Evolutionary conservation across 495 filamentous ascomycete species (phyloP), one percentile per base, ranked within the genome.

Genomic region (Penicillium canariense): DNA sequence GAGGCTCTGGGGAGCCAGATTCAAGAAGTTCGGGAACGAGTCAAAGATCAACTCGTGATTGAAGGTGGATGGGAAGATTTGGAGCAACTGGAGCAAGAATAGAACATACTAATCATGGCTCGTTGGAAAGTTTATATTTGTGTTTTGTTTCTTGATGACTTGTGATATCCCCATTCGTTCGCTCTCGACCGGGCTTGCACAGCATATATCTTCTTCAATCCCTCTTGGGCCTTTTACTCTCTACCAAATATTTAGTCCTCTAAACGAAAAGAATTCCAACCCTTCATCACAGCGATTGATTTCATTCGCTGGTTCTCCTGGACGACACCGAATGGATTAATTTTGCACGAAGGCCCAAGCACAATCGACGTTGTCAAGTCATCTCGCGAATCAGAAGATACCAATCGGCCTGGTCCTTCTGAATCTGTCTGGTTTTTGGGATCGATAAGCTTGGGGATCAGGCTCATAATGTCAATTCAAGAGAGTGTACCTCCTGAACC

Each of bases 51-150:
- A 68, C 71, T 92, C 60, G 56, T 86, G 40, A 79, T 78, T 56
- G 81, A 84, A 14, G 86, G 86, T 31, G 88, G 86, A 2, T 92
- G 88, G 88, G 87, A 90, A 50, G 87, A 89, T 38, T 57, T 77
- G 51, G 77, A 82, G 60, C 69, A 68, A 51, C 50, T 78, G 66
- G 74, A 77, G 54, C 62, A 76, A 61, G 59, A 62, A 40, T 67
- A 53, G 45, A 48, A 52, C 58, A 44, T 11, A 42, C 45, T 14
- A 23, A 28, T 8, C 30, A 32, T 20, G 44, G 46, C 23, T n/a
- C 11, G n/a, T 49, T 58, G 44, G 20, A 23, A 15, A 31, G 12
- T 27, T 48, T 47, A 8, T 47, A 27, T 39, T 48, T 58, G 50
- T 55, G 48, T 61, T 35, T 52, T 35, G 40, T 58, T 38, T 57